These are phyloP conservation scores for Linnemannia exigua DNA, from an alignment of 192 early-diverging fungal species.

Conservation along the genomic window DNA sequence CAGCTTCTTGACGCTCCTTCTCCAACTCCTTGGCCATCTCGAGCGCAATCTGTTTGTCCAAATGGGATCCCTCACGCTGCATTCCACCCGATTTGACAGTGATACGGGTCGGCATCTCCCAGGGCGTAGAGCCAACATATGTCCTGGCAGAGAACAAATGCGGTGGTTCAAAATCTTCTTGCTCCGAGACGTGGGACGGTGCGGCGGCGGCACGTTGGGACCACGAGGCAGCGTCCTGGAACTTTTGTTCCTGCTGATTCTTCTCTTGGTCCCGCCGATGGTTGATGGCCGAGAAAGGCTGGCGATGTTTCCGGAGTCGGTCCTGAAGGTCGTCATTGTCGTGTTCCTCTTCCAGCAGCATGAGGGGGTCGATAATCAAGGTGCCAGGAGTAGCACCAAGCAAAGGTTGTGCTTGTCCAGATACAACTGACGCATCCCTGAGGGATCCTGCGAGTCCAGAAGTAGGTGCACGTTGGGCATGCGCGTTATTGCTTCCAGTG, in stretches of 20 bases:
- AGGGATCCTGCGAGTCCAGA: slow-evolving; percentile 22
- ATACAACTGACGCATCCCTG: slow-evolving; percentile 14
- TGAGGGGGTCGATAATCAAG: slow-evolving; percentile 45
- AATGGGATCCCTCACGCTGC: slow-evolving; percentile 42
- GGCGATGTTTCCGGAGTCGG: slow-evolving; percentile 25
- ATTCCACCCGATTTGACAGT: slow-evolving; percentile 43
- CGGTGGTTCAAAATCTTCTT: slow-evolving; percentile 46
- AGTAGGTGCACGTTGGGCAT: not conserved
- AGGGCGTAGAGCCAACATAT: slow-evolving; percentile 48
- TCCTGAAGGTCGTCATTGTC: slow-evolving; percentile 41
- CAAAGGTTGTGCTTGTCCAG: not conserved
- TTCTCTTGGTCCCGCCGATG: slow-evolving; percentile 38
- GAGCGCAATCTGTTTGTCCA: slow-evolving; percentile 44
- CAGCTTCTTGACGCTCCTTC: slow-evolving; percentile 29
- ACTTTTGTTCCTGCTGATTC: slow-evolving; percentile 14
- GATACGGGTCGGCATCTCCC: slow-evolving; percentile 54
- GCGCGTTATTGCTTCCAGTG: not conserved
- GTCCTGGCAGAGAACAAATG: slow-evolving; percentile 52
- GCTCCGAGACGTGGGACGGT: not conserved
- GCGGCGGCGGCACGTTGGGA: not conserved
- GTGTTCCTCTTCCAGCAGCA: slow-evolving; percentile 54
- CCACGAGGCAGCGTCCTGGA: not conserved
- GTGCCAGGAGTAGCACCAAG: slow-evolving; percentile 13
- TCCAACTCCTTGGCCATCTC: slow-evolving; percentile 54
- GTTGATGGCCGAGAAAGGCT: slow-evolving; percentile 47